Base-by-base conservation (phyloP, 306 rosid species). In the Mimosa pudica region DNA sequence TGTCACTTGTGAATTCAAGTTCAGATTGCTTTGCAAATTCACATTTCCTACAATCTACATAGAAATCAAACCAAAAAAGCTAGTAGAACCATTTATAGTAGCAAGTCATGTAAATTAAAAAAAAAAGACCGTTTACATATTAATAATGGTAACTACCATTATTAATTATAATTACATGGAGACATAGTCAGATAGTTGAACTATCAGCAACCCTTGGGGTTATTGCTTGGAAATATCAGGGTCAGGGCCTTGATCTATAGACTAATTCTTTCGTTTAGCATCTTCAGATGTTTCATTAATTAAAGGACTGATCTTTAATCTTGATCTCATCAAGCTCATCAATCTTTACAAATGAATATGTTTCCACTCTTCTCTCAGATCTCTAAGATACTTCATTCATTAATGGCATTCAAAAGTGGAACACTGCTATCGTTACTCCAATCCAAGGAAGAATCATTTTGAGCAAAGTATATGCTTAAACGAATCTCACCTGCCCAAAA, bases 401-500 rank as follows among this genome's bases (percentile, higher is more conserved):
- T 12, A 30, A 8, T 13, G 13, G 54, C 54, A 44, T 24, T 5
- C 68, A 24, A 12, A 42, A 45, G 4, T 20, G 45, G 79, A 44
- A 24, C 79, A 8, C 71, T 70, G 32, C 54, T 44, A 38, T 38
- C 42, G 45, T 16, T 7, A 78, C 75, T 84, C 64, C 83, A 85
- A 18, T 89, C 95, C 44, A 75, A 16, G 16, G 75, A 79, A 42
- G 83, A 79, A 79, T 70, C 88, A 81, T 87, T 94, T 61, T 57
- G 81, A 44, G 66, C 60, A 72, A 94, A 89, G 79, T 71, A 77
- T 82, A 94, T 75, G 20, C 82, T 79, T 69, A 94, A 88, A 80
- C 93, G 98, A 87, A 94, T 78, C 86, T 94, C 97, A 49, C 98
- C 98, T 92, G 88, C 69, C 70, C 74, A 44, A 45, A 48, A 72